phyloP scores from a whole-genome alignment of 2,329 filamentous ascomycete genomes.

The Lizonia empirigonia region DNA sequence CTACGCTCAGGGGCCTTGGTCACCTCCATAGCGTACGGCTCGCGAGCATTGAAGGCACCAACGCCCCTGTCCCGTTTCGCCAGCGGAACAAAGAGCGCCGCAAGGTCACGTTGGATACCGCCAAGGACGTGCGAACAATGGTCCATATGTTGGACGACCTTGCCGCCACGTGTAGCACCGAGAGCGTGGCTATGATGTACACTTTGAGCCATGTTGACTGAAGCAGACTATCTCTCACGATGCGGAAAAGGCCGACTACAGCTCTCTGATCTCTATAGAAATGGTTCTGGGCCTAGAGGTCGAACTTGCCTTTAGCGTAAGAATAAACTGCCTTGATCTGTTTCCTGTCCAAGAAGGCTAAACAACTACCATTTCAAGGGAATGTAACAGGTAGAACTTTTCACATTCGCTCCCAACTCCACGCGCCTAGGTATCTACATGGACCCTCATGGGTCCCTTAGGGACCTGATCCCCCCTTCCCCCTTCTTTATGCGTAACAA shows the following conservation, averaged over 20 bases:
- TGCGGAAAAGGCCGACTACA: too few relatives aligned
- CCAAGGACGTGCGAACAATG: constrained; percentile 6
- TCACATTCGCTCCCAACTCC: constrained; percentile 17
- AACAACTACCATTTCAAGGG: too few relatives aligned
- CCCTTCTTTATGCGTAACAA: not conserved
- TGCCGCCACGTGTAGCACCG: not conserved
- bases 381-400: constrained; percentile 13
- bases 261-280: too few relatives aligned
- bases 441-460: not conserved
- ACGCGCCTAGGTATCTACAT: constrained; percentile 8
- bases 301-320: too few relatives aligned
- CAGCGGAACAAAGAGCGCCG: not conserved
- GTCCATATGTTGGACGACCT: constrained; percentile 17
- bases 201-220: not conserved
- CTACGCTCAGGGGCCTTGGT: constrained; percentile 11
- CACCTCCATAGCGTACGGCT: constrained; percentile 15
- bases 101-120: constrained; percentile 14
- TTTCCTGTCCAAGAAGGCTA: too few relatives aligned
- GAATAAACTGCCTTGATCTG: too few relatives aligned
- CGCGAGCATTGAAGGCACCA: constrained; percentile 6
- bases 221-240: too few relatives aligned
- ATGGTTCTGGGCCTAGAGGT: too few relatives aligned
- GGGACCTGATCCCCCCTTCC: not conserved
- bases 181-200: not conserved
- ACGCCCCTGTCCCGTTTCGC: not conserved